Percentiles rank a stretch among this genome's conserved stretches.
Evolutionary conservation across 176 grass and related monocot genomes (phyloP).

Genomic region (Raddia guianensis): DNA sequence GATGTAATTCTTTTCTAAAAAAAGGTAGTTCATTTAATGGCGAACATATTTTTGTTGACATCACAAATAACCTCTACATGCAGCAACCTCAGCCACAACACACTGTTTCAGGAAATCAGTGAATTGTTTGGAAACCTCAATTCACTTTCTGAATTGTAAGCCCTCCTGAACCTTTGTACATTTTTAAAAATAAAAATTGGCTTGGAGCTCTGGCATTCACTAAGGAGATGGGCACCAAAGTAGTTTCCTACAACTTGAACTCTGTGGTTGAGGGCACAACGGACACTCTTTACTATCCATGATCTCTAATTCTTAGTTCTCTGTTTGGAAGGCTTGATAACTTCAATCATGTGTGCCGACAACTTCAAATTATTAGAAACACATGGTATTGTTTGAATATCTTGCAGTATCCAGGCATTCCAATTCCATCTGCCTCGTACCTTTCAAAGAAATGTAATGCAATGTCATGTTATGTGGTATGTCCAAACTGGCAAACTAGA

Average conservation of each 20-base stretch:
- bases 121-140: conserved; percentile 81
- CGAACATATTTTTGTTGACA: conserved; percentile 9
- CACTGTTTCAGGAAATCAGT: conserved; percentile 69
- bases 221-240: conserved; percentile 4
- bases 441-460: background rate
- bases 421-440: background rate
- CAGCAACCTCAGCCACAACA: conserved; percentile 95
- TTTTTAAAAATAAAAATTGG: background rate
- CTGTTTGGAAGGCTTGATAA: conserved; percentile 19
- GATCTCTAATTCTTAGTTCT: background rate
- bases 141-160: conserved; percentile 83
- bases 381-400: background rate
- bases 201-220: background rate
- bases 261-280: background rate
- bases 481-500: background rate
- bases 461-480: background rate
- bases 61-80: conserved; percentile 38
- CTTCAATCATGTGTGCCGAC: background rate
- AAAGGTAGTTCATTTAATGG: background rate
- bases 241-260: background rate
- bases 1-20: background rate
- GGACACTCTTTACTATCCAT: background rate
- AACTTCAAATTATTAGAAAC: background rate
- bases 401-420: background rate
- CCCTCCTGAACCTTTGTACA: background rate